Evolutionary conservation across 805 yeast species (phyloP), one percentile per base, ranked within the genome.

Genomic region (Ascoidea tarda): DNA sequence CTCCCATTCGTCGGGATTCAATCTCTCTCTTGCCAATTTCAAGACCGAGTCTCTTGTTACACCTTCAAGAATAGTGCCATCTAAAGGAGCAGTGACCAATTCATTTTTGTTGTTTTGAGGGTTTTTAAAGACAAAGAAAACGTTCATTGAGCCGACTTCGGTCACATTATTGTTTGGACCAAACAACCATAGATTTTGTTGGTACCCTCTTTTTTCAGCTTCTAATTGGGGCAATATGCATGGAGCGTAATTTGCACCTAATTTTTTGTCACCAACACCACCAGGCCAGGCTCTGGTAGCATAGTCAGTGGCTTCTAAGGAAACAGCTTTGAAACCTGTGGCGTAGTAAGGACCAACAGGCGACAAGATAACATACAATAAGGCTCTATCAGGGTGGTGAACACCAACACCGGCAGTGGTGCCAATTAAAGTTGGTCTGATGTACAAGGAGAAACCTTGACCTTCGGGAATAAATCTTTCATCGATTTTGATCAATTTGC

Each of bases 231-330:
- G 97, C 65, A 78, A 75, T 63, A 90, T 81, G 68, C 96, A 87
- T 57, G 98, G 97, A 48, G 97, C 99, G 66, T 91, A 91, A 75
- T 91, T 91, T 56, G 96, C 97, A 69, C 99, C 99, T 63, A 91
- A 79, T 71, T 91, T 91, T 69, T 80, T 84, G 79, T 91, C 85
- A 70, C 99, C 99, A 61, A 82, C 89, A 69, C 98, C 99, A 63
- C 96, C 96, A 65, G 98, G 98, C 98, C 98, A 91, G 33, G 99
- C 98, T 38, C 99, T 86, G 42, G 90, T 90, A 50, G 96, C 96
- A 61, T 87, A 82, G 66, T 88, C 96, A 44, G 96, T 90, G 59
- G 98, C 97, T 72, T 91, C 96, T 58, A 93, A 77, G 56, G 79
- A 76, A 52, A 93, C 96, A 47, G 98, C 96, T 71, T 90, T 89